Evolutionary conservation across 495 filamentous ascomycete genomes (phyloP).

Genomic region (Oleoguttula mirabilis): DNA sequence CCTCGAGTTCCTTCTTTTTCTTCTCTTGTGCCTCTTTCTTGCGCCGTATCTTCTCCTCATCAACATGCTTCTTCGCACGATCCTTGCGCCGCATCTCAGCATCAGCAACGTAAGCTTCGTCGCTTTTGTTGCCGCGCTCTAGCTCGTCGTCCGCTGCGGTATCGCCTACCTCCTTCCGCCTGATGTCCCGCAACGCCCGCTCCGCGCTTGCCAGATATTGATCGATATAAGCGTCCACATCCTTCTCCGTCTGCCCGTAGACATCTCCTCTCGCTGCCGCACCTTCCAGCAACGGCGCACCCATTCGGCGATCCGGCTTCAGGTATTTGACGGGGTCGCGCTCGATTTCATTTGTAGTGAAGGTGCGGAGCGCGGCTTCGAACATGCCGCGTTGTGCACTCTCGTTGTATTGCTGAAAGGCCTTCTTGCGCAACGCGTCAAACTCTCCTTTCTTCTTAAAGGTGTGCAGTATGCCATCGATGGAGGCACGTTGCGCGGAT

Average conservation of each 20-base stretch:
- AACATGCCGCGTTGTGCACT: slow-evolving; percentile 10
- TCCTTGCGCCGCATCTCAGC: slow-evolving; percentile 53
- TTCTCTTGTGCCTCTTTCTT: slow-evolving; percentile 54
- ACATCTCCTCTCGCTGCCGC: slow-evolving; percentile 71
- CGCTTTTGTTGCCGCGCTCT: slow-evolving; percentile 59
- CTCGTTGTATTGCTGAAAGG: slow-evolving; percentile 69
- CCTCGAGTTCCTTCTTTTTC: slow-evolving; percentile 38
- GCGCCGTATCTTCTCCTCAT: slow-evolving; percentile 49
- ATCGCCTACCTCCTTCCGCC: slow-evolving; percentile 61
- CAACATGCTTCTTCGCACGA: slow-evolving; percentile 52
- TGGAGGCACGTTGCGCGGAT: slow-evolving; percentile 55
- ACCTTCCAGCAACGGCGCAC: slow-evolving; percentile 73
- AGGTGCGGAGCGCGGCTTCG: slow-evolving; percentile 56
- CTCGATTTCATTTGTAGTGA: slow-evolving; percentile 50
- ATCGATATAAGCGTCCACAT: slow-evolving; percentile 57
- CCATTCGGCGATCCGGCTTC: slow-evolving; percentile 65
- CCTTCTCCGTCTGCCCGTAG: slow-evolving; percentile 59
- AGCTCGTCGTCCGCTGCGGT: slow-evolving; percentile 59
- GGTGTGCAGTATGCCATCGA: slow-evolving; percentile 64
- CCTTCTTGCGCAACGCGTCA: slow-evolving; percentile 66
- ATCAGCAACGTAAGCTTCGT: slow-evolving; percentile 66
- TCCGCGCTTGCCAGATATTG: slow-evolving; percentile 50
- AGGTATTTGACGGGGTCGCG: slow-evolving; percentile 58
- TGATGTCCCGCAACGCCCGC: slow-evolving; percentile 53
- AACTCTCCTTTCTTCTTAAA: slow-evolving; percentile 90